Conservation (phyloP, 2,329 filamentous ascomycete species). For the Xylaria polymorpha region DNA sequence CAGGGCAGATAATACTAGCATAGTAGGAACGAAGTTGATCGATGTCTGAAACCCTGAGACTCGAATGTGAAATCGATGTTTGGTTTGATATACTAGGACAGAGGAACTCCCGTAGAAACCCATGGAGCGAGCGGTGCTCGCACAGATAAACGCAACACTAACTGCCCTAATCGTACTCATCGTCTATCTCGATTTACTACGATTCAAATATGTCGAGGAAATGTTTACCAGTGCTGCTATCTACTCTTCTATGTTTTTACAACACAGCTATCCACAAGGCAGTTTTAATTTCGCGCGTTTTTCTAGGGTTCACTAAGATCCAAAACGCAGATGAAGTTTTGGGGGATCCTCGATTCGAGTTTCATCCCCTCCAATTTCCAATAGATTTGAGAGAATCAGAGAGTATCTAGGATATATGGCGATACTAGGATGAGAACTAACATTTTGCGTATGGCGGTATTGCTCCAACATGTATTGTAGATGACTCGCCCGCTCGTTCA, state of each 20-base stretch:
- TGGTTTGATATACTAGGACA: not conserved
- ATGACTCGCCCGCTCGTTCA: conserved; percentile 15
- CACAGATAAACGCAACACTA: not conserved
- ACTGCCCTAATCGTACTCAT: not conserved
- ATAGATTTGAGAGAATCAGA: conserved; percentile 14
- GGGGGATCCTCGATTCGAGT: conserved; percentile 4
- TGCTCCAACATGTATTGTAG: conserved; percentile 3
- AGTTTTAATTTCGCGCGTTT: not conserved
- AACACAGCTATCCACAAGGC: not conserved
- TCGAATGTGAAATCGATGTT: not conserved
- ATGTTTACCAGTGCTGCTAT: not conserved
- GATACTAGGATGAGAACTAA: conserved; percentile 14
- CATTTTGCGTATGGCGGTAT: not conserved
- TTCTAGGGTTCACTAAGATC: not conserved
- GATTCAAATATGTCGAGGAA: not conserved
- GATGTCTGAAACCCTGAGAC: not conserved
- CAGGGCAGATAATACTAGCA: not conserved
- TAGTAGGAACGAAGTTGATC: not conserved
- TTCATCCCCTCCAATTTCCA: not conserved
- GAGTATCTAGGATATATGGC: conserved; percentile 32
- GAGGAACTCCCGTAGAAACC: not conserved
- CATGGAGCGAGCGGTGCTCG: not conserved
- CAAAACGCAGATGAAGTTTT: not conserved
- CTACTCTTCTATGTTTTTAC: not conserved
- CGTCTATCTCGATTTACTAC: not conserved